Evolutionary conservation across 2,329 filamentous ascomycete species (phyloP).

Genomic region (Fusarium temperatum): DNA sequence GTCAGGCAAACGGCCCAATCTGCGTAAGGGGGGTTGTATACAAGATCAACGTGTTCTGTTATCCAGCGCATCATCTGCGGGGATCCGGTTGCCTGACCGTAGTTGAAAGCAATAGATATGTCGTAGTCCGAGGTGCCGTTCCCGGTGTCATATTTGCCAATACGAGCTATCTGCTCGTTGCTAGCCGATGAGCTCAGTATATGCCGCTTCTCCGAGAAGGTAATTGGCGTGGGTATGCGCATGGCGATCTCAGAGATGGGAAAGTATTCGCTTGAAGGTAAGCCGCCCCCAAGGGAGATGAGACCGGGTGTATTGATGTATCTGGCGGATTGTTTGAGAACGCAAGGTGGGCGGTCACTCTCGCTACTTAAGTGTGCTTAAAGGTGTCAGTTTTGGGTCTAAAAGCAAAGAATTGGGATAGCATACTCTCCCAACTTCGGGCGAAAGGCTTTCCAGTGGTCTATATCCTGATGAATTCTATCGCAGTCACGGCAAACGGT

Average conservation of each 20-base stretch:
- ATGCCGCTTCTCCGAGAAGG: not conserved
- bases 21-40: not conserved
- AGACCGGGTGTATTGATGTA: not conserved
- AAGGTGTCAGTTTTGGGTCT: fast-evolving
- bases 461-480: not conserved
- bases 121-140: not conserved
- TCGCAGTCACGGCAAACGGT: fast-evolving
- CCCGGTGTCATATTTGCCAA: not conserved
- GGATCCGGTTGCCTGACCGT: not conserved
- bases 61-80: not conserved
- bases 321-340: not conserved
- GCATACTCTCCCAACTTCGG: fast-evolving
- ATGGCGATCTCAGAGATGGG: not conserved
- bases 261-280: not conserved
- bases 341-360: not conserved
- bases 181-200: no score
- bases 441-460: not conserved
- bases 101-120: not conserved
- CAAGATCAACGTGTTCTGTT: not conserved
- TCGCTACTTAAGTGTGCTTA: not conserved
- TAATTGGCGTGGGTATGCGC: not conserved
- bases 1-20: not conserved
- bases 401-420: not conserved
- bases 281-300: not conserved
- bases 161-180: not conserved